Evolutionary conservation across 2,329 filamentous ascomycete genomes (phyloP), one percentile per base, ranked within the genome.

Genomic region (Aspergillus felis): DNA sequence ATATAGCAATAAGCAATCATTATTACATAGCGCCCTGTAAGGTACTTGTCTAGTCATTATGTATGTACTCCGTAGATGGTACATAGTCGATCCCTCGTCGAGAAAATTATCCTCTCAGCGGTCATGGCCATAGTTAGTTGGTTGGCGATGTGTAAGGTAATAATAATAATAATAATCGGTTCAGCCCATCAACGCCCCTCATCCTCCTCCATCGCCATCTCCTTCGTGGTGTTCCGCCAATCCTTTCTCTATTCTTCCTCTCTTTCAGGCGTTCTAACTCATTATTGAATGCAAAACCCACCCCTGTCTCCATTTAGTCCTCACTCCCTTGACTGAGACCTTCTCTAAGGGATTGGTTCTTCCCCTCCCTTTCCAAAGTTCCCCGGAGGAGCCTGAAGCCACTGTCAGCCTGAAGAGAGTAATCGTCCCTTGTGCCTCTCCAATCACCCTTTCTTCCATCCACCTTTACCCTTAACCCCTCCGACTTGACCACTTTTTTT

Each of bases 401-500:
- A 38, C 32, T 38, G 32, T 38, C 32, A 38, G 32, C 32, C 32
- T 38, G 32, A 38, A 17, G 41, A 44, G n/a, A 44, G 41, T 35
- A 6, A 17, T 12, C 14, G 32, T 17, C 32, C 12, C 32, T 17
- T 14, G 41, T 44, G n/a, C 20, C 22, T 25, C 46, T 46, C 50
- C n/a, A 46, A 51, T 41, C 53, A 48, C 24, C 47, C 51, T 52
- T 54, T 47, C 50, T 56, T 44, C 49, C 28, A 35, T 28, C n/a
- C 51, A 44, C 53, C n/a, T 20, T 20, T 54, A 55, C n/a, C n/a
- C 56, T 29, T 29, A 12, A 12, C 35, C 49, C 41, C 54, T 52
- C 47, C 44, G 49, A 50, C 52, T 51, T 54, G 54, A 50, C 55
- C 51, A 58, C 59, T 55, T 46, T 53, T 52, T 50, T 28, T 41